Evolutionary conservation across 306 rosid species (phyloP).

Genomic region (Trichosanthes truncata): DNA sequence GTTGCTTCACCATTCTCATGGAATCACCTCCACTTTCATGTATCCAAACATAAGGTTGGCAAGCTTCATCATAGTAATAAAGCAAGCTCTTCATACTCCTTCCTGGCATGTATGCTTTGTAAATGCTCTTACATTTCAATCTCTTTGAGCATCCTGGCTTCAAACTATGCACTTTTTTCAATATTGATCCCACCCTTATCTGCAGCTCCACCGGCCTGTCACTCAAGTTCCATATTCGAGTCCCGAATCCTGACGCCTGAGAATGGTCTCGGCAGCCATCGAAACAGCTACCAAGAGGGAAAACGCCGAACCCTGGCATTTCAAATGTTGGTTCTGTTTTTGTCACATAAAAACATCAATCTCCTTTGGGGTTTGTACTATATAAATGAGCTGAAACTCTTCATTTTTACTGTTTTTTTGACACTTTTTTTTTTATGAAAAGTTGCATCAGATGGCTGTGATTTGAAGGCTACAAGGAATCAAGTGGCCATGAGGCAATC

Average conservation of each 20-base stretch:
- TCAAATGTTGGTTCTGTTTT: not conserved
- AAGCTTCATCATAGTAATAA: slow-evolving; percentile 74
- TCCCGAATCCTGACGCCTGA: slow-evolving; percentile 56
- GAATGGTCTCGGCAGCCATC: slow-evolving; percentile 65
- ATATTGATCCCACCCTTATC: slow-evolving; percentile 82
- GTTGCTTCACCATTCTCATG: slow-evolving; percentile 84
- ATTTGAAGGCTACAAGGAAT: not conserved
- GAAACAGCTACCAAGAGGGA: slow-evolving; percentile 60
- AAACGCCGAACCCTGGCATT: slow-evolving; percentile 31
- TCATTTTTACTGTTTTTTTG: not conserved
- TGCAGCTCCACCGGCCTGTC: slow-evolving; percentile 86
- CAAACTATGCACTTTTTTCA: slow-evolving; percentile 69
- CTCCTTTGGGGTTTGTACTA: slow-evolving; percentile 19
- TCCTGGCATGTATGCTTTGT: slow-evolving; percentile 67
- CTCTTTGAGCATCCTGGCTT: slow-evolving; percentile 86
- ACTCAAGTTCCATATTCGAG: slow-evolving; percentile 85
- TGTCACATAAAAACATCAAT: not conserved
- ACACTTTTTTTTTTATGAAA: not conserved
- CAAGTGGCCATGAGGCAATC: not conserved
- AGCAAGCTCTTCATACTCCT: slow-evolving; percentile 58
- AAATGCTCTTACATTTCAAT: slow-evolving; percentile 73
- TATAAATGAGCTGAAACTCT: slow-evolving; percentile 14
- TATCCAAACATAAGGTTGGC: slow-evolving; percentile 91
- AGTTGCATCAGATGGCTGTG: slow-evolving; percentile 6
- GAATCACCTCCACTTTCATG: slow-evolving; percentile 65